Conservation (phyloP, 2,329 filamentous ascomycete species). For the Fusarium albidum region DNA sequence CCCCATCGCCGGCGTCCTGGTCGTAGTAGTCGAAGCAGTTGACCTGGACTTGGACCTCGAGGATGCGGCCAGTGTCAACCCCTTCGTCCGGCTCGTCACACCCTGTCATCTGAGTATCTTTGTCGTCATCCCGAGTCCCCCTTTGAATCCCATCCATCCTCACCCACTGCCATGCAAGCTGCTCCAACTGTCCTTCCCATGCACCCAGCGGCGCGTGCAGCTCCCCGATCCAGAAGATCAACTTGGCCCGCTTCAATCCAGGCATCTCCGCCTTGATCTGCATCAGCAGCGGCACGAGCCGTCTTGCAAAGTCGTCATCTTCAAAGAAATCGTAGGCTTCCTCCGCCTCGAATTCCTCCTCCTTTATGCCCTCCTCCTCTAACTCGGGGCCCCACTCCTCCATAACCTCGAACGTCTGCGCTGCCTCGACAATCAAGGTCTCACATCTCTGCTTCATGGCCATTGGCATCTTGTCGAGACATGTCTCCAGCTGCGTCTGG, state of each 20-base stretch:
- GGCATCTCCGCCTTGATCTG: neutral
- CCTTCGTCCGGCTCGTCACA: too few species aligned
- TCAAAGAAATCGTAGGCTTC: neutral
- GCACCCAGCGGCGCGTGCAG: neutral
- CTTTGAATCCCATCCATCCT: too few species aligned
- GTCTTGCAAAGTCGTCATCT: neutral
- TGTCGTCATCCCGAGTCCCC: too few species aligned
- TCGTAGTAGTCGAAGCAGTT: constrained; percentile 11
- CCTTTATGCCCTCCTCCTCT: too few species aligned
- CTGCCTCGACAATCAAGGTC: neutral
- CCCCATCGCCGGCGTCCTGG: neutral
- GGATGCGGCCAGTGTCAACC: too few species aligned
- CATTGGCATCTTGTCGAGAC: neutral
- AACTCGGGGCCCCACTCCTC: neutral
- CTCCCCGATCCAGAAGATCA: constrained; percentile 5
- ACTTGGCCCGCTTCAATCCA: neutral
- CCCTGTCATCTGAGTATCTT: too few species aligned
- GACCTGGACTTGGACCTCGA: neutral
- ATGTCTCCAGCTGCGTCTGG: neutral
- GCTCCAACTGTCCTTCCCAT: neutral
- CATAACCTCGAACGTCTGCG: neutral
- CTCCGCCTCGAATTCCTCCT: neutral
- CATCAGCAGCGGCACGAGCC: neutral
- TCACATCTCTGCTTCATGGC: neutral
- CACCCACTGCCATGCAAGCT: neutral